phyloP scores from a whole-genome alignment of 2,329 filamentous ascomycete genomes.

The Aspergillus flavus region DNA sequence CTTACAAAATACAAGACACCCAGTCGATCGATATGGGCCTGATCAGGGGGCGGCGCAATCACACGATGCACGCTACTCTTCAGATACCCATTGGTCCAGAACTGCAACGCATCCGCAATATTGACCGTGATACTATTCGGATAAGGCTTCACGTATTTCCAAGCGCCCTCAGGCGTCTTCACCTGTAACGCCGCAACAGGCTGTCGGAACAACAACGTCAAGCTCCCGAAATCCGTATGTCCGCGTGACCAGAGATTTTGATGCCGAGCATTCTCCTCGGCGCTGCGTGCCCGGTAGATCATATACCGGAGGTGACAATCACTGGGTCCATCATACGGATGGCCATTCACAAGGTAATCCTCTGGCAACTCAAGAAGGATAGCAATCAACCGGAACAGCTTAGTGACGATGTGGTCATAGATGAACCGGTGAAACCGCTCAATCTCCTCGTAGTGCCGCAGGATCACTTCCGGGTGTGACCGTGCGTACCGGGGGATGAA shows the following conservation, averaged over 20 bases:
- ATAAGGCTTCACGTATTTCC: slow-evolving; percentile 56
- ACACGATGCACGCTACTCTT: slow-evolving; percentile 52
- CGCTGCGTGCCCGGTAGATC: slow-evolving; percentile 56
- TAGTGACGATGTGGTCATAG: slow-evolving; percentile 58
- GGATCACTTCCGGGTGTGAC: slow-evolving; percentile 42
- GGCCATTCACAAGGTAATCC: slow-evolving; percentile 57
- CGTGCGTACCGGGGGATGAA: not conserved
- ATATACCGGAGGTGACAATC: slow-evolving; percentile 66
- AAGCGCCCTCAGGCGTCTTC: slow-evolving; percentile 46
- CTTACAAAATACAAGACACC: slow-evolving; percentile 50
- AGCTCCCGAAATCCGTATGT: slow-evolving; percentile 60
- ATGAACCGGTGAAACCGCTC: slow-evolving; percentile 55
- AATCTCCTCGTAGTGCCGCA: slow-evolving; percentile 57
- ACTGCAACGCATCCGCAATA: slow-evolving; percentile 52
- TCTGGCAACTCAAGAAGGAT: slow-evolving; percentile 62
- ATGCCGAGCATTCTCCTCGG: slow-evolving; percentile 50
- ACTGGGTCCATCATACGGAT: slow-evolving; percentile 58
- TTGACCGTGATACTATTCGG: slow-evolving; percentile 56
- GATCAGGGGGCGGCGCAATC: slow-evolving; percentile 48
- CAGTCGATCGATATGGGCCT: slow-evolving; percentile 40
- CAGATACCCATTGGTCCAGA: slow-evolving; percentile 52
- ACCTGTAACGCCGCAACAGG: slow-evolving; percentile 61
- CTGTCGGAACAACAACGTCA: slow-evolving; percentile 61
- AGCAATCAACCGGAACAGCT: slow-evolving; percentile 60
- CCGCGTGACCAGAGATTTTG: slow-evolving; percentile 51